A percentile compares a stretch with the other conserved stretches of the same genome.
Evolutionary conservation across 2,329 filamentous ascomycete species (phyloP).

Genomic region (Xylariaceae sp.): DNA sequence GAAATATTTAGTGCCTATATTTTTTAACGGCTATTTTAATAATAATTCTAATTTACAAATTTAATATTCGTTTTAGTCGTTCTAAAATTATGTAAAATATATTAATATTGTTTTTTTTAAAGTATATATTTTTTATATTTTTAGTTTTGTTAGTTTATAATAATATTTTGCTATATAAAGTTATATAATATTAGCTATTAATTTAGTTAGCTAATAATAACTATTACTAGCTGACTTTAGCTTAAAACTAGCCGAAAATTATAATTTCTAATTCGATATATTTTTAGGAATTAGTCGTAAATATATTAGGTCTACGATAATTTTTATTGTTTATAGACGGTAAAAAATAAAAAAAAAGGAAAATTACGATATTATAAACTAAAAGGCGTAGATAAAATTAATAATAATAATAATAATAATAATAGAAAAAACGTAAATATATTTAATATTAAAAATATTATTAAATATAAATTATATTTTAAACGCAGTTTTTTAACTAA

Average conservation of each 20-base stretch:
- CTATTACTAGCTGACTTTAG: no score
- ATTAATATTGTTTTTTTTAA: no score
- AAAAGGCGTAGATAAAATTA: no score
- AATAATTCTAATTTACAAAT: neutral
- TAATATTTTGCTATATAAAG: no score
- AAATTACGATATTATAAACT: no score
- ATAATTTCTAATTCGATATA: neutral
- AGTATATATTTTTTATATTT: neutral
- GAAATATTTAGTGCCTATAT: neutral
- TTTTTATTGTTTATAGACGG: no score
- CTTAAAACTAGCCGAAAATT: neutral
- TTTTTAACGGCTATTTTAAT: neutral
- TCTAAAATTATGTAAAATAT: neutral
- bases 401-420: no score
- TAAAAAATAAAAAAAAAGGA: no score
- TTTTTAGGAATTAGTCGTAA: neutral
- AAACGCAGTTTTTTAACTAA: neutral
- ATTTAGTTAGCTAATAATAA: no score
- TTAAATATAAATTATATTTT: neutral
- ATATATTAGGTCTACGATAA: neutral
- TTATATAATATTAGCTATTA: no score
- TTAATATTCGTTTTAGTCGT: neutral
- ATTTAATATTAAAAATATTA: constrained; percentile 3
- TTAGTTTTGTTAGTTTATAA: neutral
- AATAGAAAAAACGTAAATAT: no score